phyloP scores from a whole-genome alignment of 2,329 filamentous ascomycete species.

The Colletotrichum tabaci region DNA sequence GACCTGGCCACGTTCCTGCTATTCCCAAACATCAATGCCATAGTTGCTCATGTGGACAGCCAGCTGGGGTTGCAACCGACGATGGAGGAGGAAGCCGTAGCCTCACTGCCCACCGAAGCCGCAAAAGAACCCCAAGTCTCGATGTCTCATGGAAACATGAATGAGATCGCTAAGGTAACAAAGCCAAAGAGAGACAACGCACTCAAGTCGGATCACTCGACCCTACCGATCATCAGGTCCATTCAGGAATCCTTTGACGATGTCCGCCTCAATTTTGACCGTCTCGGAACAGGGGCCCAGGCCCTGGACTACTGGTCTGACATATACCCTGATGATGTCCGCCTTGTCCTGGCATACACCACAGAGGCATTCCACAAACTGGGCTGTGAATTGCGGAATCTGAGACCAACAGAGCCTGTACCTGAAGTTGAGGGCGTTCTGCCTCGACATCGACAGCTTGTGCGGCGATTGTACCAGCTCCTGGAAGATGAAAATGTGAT shows the following conservation, averaged over 20 bases:
- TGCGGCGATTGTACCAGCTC: slow-evolving; percentile 48
- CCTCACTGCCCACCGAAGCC: too few relatives aligned
- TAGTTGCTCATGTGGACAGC: slow-evolving; percentile 10
- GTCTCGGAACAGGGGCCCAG: background rate
- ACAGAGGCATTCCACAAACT: slow-evolving; percentile 50
- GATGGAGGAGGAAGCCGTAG: accelerated
- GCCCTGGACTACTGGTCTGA: slow-evolving; percentile 47
- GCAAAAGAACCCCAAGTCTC: too few relatives aligned
- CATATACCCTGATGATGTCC: slow-evolving; percentile 48
- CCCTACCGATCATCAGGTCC: background rate
- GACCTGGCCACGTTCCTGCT: slow-evolving; percentile 12
- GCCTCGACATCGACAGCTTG: slow-evolving; percentile 47
- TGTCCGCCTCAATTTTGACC: slow-evolving; percentile 28
- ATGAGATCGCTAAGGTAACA: too few relatives aligned
- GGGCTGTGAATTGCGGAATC: slow-evolving; percentile 46
- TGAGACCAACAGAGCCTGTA: slow-evolving; percentile 44
- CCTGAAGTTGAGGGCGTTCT: slow-evolving; percentile 42
- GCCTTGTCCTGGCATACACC: slow-evolving; percentile 52
- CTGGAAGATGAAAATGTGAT: slow-evolving; percentile 44
- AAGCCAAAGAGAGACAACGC: too few relatives aligned
- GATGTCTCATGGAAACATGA: too few relatives aligned
- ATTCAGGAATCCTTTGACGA: background rate
- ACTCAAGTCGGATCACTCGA: background rate
- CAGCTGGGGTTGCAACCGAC: background rate
- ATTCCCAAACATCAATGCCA: slow-evolving; percentile 7